phyloP scores from a whole-genome alignment of 2,329 filamentous ascomycete species.

The Chrysoporthe cubensis region DNA sequence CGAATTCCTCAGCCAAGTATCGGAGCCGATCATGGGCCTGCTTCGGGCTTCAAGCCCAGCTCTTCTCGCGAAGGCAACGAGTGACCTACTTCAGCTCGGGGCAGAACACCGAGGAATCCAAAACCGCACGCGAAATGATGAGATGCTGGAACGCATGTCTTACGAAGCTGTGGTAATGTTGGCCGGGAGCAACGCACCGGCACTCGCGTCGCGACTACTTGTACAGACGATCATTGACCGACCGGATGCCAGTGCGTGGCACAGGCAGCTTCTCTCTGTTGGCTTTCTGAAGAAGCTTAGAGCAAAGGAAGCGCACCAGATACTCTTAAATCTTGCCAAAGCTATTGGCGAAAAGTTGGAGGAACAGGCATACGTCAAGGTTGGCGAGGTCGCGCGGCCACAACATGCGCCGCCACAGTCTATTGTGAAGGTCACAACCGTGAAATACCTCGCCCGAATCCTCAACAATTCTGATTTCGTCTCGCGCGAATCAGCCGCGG shows the following conservation, averaged over 20 bases:
- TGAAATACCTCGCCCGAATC: constrained; percentile 24
- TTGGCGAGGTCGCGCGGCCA: constrained; percentile 18
- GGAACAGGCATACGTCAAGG: constrained; percentile 23
- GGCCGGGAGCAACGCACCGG: constrained; percentile 9
- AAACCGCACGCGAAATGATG: not conserved
- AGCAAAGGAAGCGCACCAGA: constrained; percentile 14
- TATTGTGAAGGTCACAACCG: constrained; percentile 24
- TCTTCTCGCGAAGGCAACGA: constrained; percentile 15
- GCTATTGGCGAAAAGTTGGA: constrained; percentile 20
- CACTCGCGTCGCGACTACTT: constrained; percentile 17
- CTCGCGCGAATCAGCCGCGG: constrained; percentile 15
- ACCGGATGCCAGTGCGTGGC: constrained; percentile 24
- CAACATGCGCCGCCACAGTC: constrained; percentile 14
- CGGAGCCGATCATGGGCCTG: not conserved
- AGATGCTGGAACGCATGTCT: constrained; percentile 15
- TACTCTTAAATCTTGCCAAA: constrained; percentile 16
- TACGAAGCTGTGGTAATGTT: constrained; percentile 13
- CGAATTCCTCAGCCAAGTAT: not conserved
- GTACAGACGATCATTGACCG: constrained; percentile 22
- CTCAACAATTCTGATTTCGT: constrained; percentile 21
- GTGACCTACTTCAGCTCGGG: constrained; percentile 12
- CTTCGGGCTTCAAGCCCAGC: not conserved
- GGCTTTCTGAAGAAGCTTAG: constrained; percentile 15
- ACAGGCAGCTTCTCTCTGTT: constrained; percentile 16
- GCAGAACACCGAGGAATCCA: not conserved